Evolutionary conservation across 257 asterid species (phyloP), one percentile per base, ranked within the genome.

Genomic region (Orobanche coerulescens): DNA sequence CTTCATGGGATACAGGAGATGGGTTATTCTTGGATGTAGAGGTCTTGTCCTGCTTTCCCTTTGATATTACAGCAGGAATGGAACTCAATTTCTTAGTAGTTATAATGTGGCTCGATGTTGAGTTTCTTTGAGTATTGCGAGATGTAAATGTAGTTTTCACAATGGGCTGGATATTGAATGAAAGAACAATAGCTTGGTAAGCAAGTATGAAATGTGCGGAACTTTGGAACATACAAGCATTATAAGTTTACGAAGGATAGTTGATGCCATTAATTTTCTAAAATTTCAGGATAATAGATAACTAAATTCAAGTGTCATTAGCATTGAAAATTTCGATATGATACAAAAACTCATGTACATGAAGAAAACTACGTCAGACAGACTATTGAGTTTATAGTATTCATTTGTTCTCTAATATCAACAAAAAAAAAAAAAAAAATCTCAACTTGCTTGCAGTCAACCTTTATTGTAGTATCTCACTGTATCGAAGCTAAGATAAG

Each of bases 151-250:
- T 46, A 24, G 57, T 74, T 65, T 62, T 74, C 68, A 60, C 65
- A 51, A 72, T 58, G 39, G 77, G 79, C 94, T 83, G 82, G 65
- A 52, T 51, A 61, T 64, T 56, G n/a, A n/a, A n/a, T n/a, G n/a
- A n/a, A n/a, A n/a, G 46, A 64, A 66, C 18, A 34, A 26, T 67
- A 48, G 47, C 28, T 62, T 69, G 46, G 34, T 14, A 11, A 60
- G 57, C 37, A 18, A 24, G 18, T 55, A 36, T 13, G 33, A 16
- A 62, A 61, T 16, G 34, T 40, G 36, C 65, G 43, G 34, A 44
- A 44, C 34, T 4, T 24, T 54, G 20, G 2, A 24, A 23, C 30
- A 26, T 60, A 30, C 40, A 52, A 40, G 14, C 62, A 42, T 9
- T 8, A 20, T 14, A 25, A 1, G 30, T 46, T 52, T 39, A 20